A percentile compares a stretch with the other conserved stretches of the same genome.
These are phyloP conservation scores for Aphanomyces euteiches DNA, from an alignment of 352 stramenopile species.

Conservation along the genomic window DNA sequence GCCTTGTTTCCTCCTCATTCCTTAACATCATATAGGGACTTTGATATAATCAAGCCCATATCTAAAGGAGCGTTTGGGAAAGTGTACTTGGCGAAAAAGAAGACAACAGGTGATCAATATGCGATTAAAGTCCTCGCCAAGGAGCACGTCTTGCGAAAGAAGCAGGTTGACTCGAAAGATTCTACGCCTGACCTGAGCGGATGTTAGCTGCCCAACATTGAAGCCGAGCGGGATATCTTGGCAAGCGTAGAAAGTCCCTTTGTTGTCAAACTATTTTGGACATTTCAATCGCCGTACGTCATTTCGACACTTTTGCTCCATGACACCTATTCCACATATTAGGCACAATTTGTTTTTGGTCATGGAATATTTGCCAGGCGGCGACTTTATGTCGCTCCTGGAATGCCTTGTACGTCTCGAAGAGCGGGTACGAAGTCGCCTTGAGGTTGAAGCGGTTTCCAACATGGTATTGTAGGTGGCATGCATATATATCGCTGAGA, in stretches of 20 bases:
- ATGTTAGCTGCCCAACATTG: slow-evolving; percentile 75
- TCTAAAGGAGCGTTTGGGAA: slow-evolving; percentile 87
- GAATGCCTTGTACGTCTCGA: slow-evolving; percentile 85
- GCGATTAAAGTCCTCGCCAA: slow-evolving; percentile 90
- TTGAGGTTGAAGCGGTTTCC: no score
- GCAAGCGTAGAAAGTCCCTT: slow-evolving; percentile 85
- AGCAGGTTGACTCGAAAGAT: slow-evolving; percentile 50
- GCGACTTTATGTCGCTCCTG: slow-evolving; percentile 87
- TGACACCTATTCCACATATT: background rate
- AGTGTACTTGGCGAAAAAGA: slow-evolving; percentile 84
- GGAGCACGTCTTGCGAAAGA: slow-evolving; percentile 84
- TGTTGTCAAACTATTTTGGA: slow-evolving; percentile 89
- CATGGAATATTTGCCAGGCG: slow-evolving; percentile 88
- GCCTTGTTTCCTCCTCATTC: background rate
- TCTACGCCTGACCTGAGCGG: background rate
- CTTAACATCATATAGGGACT: slow-evolving; percentile 43
- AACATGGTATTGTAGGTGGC: slow-evolving; percentile 50
- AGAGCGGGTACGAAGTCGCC: slow-evolving; percentile 52
- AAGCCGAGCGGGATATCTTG: slow-evolving; percentile 86
- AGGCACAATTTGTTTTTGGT: slow-evolving; percentile 85
- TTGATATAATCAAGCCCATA: slow-evolving; percentile 87
- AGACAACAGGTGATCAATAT: slow-evolving; percentile 85
- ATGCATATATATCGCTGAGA: slow-evolving; percentile 83
- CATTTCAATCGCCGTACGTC: slow-evolving; percentile 84
- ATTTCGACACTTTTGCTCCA: background rate